Evolutionary conservation across 2,329 filamentous ascomycete genomes (phyloP), one percentile per base, ranked within the genome.

Genomic region (Botryotinia convoluta): DNA sequence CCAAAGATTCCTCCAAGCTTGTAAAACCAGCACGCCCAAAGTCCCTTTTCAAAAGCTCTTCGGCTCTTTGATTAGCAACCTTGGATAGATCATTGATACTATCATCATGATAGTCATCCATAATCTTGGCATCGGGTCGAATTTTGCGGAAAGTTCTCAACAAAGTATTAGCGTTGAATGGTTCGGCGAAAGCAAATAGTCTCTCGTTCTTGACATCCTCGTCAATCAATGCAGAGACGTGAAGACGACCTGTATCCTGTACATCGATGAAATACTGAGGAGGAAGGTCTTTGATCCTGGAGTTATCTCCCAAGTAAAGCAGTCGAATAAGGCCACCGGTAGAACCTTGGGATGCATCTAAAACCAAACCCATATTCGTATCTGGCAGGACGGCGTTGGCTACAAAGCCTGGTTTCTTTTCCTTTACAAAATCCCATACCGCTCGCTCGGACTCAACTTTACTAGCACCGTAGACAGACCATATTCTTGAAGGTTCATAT

Each of bases 401-500:
- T 0, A 77, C 75, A 14, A 82, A 77, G 0, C 74, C 74, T 22
- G 76, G 80, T 5, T 79, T 80, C 48, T 81, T 71, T 64, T 83
- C 79, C 37, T 81, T 74, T 6, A 80, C 72, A 54, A 80, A 85
- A 35, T 82, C 81, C 84, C 84, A 85, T 6, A 82, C 51, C 2
- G 78, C 81, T 71, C 81, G 77, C 68, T 85, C 84, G 0, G 78
- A 78, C 45, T 81, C 79, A 1, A 79, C 75, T 73, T 85, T 85
- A 72, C 82, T 84, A 0, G 84, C 83, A 0, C 75, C 75, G 68
- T 85, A 85, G 1, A 81, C 79, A 0, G 77, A 70, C 67, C 63
- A 72, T 1, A n/a, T 63, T 35, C 75, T 71, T 2, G 63, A 57
- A 1, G 42, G 35, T 0, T 75, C 76, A 45, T 83, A 84, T 0